These are phyloP conservation scores for Trametes elegans DNA, from an alignment of 768 basidiomycete species.

Conservation along the genomic window DNA sequence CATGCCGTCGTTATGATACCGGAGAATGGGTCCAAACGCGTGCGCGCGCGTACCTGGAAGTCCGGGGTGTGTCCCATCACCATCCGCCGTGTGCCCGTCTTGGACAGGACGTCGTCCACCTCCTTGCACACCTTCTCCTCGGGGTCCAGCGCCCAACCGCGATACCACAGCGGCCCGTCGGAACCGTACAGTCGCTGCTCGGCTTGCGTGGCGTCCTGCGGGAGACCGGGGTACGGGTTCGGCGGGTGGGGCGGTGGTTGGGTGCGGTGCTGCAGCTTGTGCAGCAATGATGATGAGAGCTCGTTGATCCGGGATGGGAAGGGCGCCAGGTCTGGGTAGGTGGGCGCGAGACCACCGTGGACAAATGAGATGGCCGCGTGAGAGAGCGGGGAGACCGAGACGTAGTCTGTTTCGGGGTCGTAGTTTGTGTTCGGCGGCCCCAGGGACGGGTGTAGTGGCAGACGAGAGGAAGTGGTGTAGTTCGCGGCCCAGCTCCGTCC, in stretches of 20 bases:
- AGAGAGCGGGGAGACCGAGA: slow-evolving; percentile 46
- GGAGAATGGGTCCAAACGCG: too few relatives aligned
- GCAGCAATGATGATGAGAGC: slow-evolving; percentile 65
- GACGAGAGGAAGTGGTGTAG: slow-evolving; percentile 77
- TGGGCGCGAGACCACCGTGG: slow-evolving; percentile 85
- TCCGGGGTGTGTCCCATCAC: slow-evolving; percentile 98
- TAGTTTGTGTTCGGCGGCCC: slow-evolving; percentile 63
- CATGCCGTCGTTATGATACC: neutral
- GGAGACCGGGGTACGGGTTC: slow-evolving; percentile 69
- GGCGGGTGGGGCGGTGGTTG: slow-evolving; percentile 81
- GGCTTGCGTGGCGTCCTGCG: slow-evolving; percentile 56
- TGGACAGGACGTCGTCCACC: slow-evolving; percentile 67
- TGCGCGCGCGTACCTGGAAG: slow-evolving; percentile 53
- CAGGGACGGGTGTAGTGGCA: slow-evolving; percentile 73
- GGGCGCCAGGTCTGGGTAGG: slow-evolving; percentile 71
- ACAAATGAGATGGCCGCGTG: slow-evolving; percentile 89
- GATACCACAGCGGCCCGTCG: slow-evolving; percentile 91
- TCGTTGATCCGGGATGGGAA: slow-evolving; percentile 85
- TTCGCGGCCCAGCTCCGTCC: slow-evolving; percentile 83
- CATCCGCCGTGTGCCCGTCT: slow-evolving; percentile 82
- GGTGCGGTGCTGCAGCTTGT: slow-evolving; percentile 60
- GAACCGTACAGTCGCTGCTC: slow-evolving; percentile 73
- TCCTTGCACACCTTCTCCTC: slow-evolving; percentile 69
- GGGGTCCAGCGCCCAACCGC: slow-evolving; percentile 82
- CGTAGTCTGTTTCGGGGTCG: slow-evolving; percentile 42